Conservation (phyloP, 31 red algal genomes). For the Odonthalia washingtoniensis region DNA sequence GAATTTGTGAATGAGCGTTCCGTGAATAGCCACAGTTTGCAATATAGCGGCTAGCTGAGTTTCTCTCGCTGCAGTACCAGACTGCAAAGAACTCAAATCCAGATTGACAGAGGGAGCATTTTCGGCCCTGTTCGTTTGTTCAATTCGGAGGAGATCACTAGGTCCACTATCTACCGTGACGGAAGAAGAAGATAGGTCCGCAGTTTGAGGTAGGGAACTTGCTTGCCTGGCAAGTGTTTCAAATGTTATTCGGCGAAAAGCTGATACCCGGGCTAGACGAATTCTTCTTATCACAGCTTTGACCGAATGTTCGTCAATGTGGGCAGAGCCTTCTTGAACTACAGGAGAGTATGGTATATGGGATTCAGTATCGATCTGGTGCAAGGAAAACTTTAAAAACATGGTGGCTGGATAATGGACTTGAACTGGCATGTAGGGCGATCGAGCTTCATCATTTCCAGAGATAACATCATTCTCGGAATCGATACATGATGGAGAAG, state of each 20-base stretch:
- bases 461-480: conserved; percentile 20
- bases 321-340: conserved; percentile 35
- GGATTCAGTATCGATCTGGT: conserved; percentile 44
- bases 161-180: conserved; percentile 59
- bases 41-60: conserved; percentile 43
- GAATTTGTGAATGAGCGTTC: conserved; percentile 36
- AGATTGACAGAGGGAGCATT: conserved; percentile 47
- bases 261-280: conserved; percentile 63
- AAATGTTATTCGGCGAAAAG: conserved; percentile 68
- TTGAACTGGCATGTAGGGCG: conserved; percentile 18
- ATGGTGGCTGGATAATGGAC: conserved; percentile 47
- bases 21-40: conserved; percentile 63
- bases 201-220: conserved; percentile 4
- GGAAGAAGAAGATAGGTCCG: conserved; percentile 51
- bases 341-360: conserved; percentile 46
- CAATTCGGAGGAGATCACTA: conserved; percentile 53
- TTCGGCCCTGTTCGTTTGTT: conserved; percentile 46
- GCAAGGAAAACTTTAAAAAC: conserved; percentile 53
- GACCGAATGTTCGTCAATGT: conserved; percentile 49
- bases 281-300: conserved; percentile 55
- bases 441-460: conserved; percentile 20
- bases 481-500: not conserved
- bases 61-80: not conserved
- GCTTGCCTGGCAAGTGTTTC: conserved; percentile 47
- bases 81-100: conserved; percentile 22